phyloP scores from a whole-genome alignment of 192 early-diverging fungal species.

The Rhizoclosmatium globosum region DNA sequence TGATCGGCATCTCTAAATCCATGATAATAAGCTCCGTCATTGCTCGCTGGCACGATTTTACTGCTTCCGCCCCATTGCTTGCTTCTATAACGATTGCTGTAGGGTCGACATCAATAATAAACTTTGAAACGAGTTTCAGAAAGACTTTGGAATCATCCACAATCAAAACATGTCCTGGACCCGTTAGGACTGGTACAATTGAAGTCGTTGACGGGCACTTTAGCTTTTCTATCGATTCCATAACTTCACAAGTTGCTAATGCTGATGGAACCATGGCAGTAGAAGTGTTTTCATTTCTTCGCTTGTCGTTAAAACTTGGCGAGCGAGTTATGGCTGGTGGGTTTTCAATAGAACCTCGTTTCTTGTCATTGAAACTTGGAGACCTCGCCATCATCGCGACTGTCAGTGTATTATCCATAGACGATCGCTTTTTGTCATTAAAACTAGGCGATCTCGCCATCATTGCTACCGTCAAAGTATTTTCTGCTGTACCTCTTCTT shows the following conservation, averaged over 20 bases:
- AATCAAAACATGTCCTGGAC: constrained; percentile 26
- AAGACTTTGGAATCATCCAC: constrained; percentile 45
- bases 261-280: not conserved
- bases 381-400: no score
- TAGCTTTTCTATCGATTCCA: not conserved
- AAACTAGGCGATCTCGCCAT: no score
- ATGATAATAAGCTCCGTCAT: constrained; percentile 34
- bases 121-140: constrained; percentile 24
- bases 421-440: no score
- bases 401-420: no score
- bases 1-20: constrained; percentile 40
- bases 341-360: not conserved
- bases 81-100: constrained; percentile 25
- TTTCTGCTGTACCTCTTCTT: no score
- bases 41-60: constrained; percentile 16
- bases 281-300: no score
- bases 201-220: not conserved
- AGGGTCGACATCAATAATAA: not conserved
- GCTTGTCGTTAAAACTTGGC: not conserved
- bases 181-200: not conserved
- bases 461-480: no score
- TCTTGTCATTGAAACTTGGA: no score
- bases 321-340: not conserved
- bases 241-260: not conserved
- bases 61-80: constrained; percentile 27